Evolutionary conservation across 495 filamentous ascomycete genomes (phyloP).

Genomic region (Pyrenula massariospora): DNA sequence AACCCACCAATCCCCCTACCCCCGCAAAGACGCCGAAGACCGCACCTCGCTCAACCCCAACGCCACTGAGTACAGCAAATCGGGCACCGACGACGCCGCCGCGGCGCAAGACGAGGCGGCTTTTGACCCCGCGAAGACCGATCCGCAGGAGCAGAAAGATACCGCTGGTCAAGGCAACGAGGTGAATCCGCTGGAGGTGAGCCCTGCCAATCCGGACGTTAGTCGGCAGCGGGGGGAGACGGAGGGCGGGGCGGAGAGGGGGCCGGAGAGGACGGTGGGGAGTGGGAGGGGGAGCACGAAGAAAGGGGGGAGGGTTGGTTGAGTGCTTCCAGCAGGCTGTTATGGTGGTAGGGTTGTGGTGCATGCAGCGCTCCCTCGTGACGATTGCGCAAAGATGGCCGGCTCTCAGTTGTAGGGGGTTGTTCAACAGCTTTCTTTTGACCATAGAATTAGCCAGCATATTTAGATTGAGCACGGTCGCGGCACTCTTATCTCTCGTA

Average conservation of each 20-base stretch:
- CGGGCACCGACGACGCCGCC: conserved; percentile 43
- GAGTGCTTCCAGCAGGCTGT: too few relatives aligned
- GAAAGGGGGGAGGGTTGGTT: conserved; percentile 27
- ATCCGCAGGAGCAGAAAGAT: conserved; percentile 41
- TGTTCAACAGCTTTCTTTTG: too few relatives aligned
- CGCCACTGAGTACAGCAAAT: conserved; percentile 44
- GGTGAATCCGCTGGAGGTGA: conserved; percentile 43
- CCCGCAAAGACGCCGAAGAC: conserved; percentile 32
- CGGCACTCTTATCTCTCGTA: too few relatives aligned
- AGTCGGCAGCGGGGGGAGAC: conserved; percentile 29
- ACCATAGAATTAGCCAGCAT: too few relatives aligned
- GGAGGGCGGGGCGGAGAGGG: conserved; percentile 37
- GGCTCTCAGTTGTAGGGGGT: too few relatives aligned
- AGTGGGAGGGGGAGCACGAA: conserved; percentile 34
- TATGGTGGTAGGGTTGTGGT: too few relatives aligned
- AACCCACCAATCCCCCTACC: not conserved
- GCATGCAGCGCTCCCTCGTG: too few relatives aligned
- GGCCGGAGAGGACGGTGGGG: conserved; percentile 21
- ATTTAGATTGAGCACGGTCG: too few relatives aligned
- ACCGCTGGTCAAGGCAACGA: conserved; percentile 22
- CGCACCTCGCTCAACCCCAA: conserved; percentile 42
- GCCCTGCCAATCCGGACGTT: conserved; percentile 48
- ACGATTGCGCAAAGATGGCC: too few relatives aligned
- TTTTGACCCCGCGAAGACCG: conserved; percentile 46
- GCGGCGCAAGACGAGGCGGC: conserved; percentile 35